These are phyloP conservation scores for Cyclotella atomus DNA, from an alignment of 108 stramenopile genomes.

Conservation along the genomic window DNA sequence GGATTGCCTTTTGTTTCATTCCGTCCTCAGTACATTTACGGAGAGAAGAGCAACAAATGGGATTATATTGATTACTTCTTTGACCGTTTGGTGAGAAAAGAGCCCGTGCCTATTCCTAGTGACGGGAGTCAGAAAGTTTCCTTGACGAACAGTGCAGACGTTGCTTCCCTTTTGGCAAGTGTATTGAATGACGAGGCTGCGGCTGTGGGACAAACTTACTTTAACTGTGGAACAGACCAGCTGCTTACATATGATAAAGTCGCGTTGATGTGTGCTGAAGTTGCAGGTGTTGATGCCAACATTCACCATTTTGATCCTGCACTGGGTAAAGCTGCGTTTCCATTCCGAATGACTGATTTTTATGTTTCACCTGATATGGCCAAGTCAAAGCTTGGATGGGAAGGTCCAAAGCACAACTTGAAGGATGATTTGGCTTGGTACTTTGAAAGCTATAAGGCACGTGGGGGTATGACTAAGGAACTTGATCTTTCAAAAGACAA, in stretches of 20 bases:
- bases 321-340: constrained; percentile 80
- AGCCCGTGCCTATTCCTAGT: constrained; percentile 77
- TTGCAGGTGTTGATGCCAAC: constrained; percentile 67
- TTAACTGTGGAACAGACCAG: constrained; percentile 86
- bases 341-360: constrained; percentile 79
- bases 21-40: constrained; percentile 87
- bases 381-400: constrained; percentile 76
- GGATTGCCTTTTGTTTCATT: constrained; percentile 80
- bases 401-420: constrained; percentile 60
- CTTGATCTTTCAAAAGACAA: constrained; percentile 63
- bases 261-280: constrained; percentile 78
- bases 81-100: constrained; percentile 65
- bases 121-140: constrained; percentile 84
- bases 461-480: constrained; percentile 63
- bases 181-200: constrained; percentile 76
- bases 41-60: constrained; percentile 80
- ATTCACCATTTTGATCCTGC: constrained; percentile 71
- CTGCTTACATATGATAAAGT: constrained; percentile 78
- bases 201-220: constrained; percentile 74
- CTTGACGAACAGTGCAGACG: constrained; percentile 81
- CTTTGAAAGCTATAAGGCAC: constrained; percentile 68
- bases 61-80: constrained; percentile 90
- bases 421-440: constrained; percentile 76
- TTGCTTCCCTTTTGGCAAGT: constrained; percentile 73
- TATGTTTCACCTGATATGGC: constrained; percentile 80